Conservation (phyloP, 2,329 filamentous ascomycete genomes). For the Colletotrichum coccodes region DNA sequence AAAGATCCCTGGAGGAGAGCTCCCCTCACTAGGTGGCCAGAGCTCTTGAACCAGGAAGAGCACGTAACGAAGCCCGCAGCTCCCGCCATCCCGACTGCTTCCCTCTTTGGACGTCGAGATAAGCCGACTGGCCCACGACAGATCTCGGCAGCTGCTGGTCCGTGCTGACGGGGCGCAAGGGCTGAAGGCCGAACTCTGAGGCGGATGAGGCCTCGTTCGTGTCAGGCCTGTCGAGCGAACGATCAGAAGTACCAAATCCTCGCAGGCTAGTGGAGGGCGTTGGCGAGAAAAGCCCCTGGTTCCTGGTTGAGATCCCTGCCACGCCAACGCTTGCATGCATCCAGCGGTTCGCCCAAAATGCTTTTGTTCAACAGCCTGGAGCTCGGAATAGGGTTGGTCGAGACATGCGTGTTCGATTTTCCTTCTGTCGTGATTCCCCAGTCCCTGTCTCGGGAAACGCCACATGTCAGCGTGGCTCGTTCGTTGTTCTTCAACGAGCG, state of each 20-base stretch:
- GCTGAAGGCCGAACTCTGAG: background rate
- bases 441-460: background rate
- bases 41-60: background rate
- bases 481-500: too few relatives aligned
- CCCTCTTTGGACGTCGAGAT: background rate
- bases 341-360: constrained; percentile 1
- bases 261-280: background rate
- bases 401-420: constrained; percentile 1
- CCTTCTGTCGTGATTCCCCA: background rate
- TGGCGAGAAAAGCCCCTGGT: background rate
- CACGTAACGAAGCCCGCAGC: background rate
- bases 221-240: background rate
- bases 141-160: constrained; percentile 17
- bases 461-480: background rate
- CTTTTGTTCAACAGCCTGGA: background rate
- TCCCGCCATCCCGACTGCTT: background rate
- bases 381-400: background rate
- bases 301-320: background rate
- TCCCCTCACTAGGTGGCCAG: background rate
- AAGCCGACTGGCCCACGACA: background rate
- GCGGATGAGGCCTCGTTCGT: too few relatives aligned
- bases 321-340: background rate
- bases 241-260: too few relatives aligned
- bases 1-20: background rate
- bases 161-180: background rate